These are phyloP conservation scores for Ceratocystis lukuohia DNA, from an alignment of 2,329 filamentous ascomycete species.

Conservation along the genomic window DNA sequence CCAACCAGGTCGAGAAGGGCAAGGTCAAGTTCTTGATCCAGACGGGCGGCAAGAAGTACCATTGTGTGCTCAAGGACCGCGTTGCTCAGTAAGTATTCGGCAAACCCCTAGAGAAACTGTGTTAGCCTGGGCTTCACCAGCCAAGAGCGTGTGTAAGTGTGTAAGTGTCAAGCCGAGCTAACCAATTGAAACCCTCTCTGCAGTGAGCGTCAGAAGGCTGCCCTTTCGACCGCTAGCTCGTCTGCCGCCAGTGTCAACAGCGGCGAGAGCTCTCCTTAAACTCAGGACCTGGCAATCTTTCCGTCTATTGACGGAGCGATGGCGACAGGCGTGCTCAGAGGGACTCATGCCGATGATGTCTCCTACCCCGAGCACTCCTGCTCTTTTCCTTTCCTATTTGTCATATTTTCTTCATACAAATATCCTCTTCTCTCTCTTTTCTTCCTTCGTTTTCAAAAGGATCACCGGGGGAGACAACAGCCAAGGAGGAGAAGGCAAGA, in stretches of 20 bases:
- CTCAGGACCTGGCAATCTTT: neutral
- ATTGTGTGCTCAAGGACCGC: slow-evolving; percentile 33
- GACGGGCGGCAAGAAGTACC: slow-evolving; percentile 29
- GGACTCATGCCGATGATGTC: neutral
- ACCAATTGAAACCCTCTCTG: neutral
- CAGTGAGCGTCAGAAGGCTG: slow-evolving; percentile 32
- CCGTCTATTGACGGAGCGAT: neutral
- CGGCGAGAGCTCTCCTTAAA: neutral
- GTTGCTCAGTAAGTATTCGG: slow-evolving; percentile 30
- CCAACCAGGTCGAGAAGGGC: slow-evolving; percentile 28
- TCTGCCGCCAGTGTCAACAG: slow-evolving; percentile 23
- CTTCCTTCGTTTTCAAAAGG: slow-evolving; percentile 7
- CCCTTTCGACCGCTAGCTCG: slow-evolving; percentile 29
- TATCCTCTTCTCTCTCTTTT: slow-evolving; percentile 14
- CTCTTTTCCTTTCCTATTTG: neutral
- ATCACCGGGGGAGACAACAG: slow-evolving; percentile 2
- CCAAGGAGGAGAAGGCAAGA: slow-evolving; percentile 2
- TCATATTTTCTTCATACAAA: neutral
- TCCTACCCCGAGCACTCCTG: neutral
- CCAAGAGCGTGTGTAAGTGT: neutral
- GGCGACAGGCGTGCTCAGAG: neutral
- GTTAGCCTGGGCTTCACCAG: neutral
- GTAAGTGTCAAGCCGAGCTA: neutral
- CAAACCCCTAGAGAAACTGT: neutral
- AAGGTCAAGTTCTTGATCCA: slow-evolving; percentile 36